A percentile compares a stretch with the other conserved stretches of the same genome.
These are phyloP conservation scores for Euphorbia schlechtendalii DNA, from an alignment of 441 rosid species.

Conservation along the genomic window DNA sequence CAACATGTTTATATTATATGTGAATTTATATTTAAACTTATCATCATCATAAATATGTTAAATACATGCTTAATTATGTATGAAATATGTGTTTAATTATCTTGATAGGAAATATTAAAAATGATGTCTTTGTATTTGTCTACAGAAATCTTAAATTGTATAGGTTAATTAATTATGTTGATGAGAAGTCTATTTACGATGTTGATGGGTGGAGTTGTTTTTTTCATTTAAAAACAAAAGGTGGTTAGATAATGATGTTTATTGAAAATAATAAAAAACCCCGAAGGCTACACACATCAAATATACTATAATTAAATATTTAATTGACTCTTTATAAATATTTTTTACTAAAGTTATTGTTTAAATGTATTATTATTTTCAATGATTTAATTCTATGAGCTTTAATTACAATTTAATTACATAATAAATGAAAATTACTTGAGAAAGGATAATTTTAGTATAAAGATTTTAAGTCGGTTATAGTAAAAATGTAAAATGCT, in stretches of 20 bases:
- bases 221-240: conserved; percentile 30
- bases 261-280: conserved; percentile 34
- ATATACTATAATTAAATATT: not conserved
- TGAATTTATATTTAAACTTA: not conserved
- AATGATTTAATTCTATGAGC: too few species aligned
- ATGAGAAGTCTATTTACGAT: conserved; percentile 25
- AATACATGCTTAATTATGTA: not conserved
- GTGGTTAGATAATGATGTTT: conserved; percentile 45
- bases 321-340: not conserved
- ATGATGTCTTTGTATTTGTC: not conserved
- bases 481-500: too few species aligned
- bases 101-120: not conserved
- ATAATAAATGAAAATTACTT: not conserved
- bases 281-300: conserved; percentile 28
- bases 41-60: not conserved
- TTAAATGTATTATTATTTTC: too few species aligned
- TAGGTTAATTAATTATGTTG: conserved; percentile 21
- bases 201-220: conserved; percentile 25
- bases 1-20: not conserved
- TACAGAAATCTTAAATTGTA: not conserved
- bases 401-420: too few species aligned
- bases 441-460: not conserved
- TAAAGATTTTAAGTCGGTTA: too few species aligned
- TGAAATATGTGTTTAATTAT: not conserved
- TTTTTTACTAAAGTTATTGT: not conserved